Conservation (phyloP, 1,139 yeast genomes). For the Saccharomyces pastorianus region DNA sequence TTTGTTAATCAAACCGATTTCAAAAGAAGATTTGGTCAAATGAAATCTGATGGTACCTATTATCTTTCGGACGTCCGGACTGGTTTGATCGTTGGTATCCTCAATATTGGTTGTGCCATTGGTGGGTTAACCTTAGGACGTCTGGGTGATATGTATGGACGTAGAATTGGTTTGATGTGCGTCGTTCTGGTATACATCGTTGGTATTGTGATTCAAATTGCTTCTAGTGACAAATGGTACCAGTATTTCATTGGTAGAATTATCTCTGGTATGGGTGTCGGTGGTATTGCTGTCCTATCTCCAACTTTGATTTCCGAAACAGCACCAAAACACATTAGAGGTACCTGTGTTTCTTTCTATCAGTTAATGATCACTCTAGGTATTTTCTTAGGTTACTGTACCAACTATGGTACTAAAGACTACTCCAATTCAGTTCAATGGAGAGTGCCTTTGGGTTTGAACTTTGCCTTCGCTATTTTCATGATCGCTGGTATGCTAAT, state of each 20-base stretch:
- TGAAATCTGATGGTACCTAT: constrained; percentile 34
- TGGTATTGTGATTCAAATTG: constrained; percentile 53
- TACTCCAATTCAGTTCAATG: constrained; percentile 43
- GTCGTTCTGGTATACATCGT: constrained; percentile 49
- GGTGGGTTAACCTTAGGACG: constrained; percentile 51
- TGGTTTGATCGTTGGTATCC: constrained; percentile 55
- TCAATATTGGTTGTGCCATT: constrained; percentile 59
- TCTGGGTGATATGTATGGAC: constrained; percentile 48
- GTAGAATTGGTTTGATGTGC: constrained; percentile 48
- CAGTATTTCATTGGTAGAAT: constrained; percentile 51
- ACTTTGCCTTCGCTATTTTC: constrained; percentile 36
- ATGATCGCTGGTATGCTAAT: constrained; percentile 46
- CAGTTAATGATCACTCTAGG: constrained; percentile 55
- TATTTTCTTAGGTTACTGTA: constrained; percentile 51
- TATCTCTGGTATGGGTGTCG: constrained; percentile 54
- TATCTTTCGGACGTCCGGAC: constrained; percentile 44
- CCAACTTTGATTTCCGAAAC: constrained; percentile 58
- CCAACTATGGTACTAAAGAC: constrained; percentile 46
- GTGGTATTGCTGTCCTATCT: constrained; percentile 49
- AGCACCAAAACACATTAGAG: constrained; percentile 57
- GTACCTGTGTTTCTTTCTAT: constrained; percentile 51
- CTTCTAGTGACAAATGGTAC: constrained; percentile 39
- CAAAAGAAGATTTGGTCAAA: constrained; percentile 43
- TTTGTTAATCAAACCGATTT: constrained; percentile 63
- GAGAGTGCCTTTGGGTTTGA: constrained; percentile 50